Evolutionary conservation across 768 basidiomycete species (phyloP).

Genomic region (Mycena epipterygia): DNA sequence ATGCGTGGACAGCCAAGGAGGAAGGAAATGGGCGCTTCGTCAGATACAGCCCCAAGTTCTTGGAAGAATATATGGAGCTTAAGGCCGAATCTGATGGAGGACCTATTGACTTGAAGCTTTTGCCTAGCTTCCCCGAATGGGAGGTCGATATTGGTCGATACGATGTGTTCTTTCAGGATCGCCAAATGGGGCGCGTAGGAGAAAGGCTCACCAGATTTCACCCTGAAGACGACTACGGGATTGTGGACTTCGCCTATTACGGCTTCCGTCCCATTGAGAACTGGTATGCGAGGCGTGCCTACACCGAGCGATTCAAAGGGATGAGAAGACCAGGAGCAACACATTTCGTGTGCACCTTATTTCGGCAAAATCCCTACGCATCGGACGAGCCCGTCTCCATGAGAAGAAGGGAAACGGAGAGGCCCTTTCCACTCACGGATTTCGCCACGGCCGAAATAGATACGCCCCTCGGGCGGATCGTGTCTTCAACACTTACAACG

Average conservation of each 20-base stretch:
- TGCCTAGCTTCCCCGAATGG: background rate
- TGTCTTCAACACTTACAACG: background rate
- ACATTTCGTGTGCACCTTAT: too few species aligned
- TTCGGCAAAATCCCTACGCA: too few species aligned
- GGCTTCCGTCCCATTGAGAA: background rate
- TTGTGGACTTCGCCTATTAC: background rate
- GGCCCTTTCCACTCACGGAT: background rate
- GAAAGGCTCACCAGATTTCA: background rate
- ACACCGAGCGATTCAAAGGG: background rate
- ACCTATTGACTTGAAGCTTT: too few species aligned
- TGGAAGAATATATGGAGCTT: background rate
- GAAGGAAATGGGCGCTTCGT: background rate
- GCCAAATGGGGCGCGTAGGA: background rate
- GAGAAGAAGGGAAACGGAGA: too few species aligned
- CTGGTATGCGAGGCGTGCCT: background rate
- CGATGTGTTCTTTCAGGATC: background rate
- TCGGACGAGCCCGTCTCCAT: background rate
- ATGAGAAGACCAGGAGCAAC: too few species aligned
- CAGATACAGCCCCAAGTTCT: background rate
- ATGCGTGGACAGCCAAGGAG: background rate
- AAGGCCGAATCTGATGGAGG: too few species aligned
- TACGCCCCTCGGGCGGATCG: background rate
- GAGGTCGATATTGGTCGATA: background rate
- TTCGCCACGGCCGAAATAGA: background rate
- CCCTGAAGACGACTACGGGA: background rate